These are phyloP conservation scores for Pythium scleroteichum DNA, from an alignment of 352 stramenopile genomes.

Conservation along the genomic window DNA sequence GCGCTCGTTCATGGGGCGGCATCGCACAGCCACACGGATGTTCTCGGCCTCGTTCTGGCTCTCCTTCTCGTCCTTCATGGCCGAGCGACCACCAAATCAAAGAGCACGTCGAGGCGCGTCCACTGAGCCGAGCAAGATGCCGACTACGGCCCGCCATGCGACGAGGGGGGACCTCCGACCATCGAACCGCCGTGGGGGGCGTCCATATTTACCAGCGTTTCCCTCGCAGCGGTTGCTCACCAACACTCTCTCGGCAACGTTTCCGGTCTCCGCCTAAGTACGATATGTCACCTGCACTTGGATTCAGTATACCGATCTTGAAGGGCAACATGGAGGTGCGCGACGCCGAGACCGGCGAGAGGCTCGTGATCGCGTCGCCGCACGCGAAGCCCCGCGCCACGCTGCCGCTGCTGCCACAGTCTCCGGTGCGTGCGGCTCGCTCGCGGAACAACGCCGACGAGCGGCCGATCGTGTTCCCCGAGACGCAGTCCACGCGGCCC, in stretches of 20 bases:
- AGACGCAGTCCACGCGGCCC: slow-evolving; percentile 56
- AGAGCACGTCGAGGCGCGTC: not conserved
- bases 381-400: not conserved
- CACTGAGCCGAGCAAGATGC: not conserved
- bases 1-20: slow-evolving; percentile 89
- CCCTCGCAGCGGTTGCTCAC: slow-evolving; percentile 1
- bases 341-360: slow-evolving; percentile 68
- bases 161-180: not conserved
- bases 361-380: slow-evolving; percentile 34
- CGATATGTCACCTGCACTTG: slow-evolving; percentile 13
- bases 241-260: too few species aligned
- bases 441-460: slow-evolving; percentile 3
- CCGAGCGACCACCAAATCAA: slow-evolving; percentile 1
- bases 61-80: slow-evolving; percentile 70
- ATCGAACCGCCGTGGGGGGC: not conserved
- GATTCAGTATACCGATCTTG: slow-evolving; percentile 4
- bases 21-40: slow-evolving; percentile 91
- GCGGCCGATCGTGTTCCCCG: slow-evolving; percentile 28
- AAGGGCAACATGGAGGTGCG: slow-evolving; percentile 34
- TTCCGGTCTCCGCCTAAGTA: slow-evolving; percentile 26
- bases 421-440: not conserved
- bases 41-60: slow-evolving; percentile 78
- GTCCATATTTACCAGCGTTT: slow-evolving; percentile 18
- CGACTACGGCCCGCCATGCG: too few species aligned
- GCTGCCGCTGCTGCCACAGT: slow-evolving; percentile 4